Evolutionary conservation across 495 filamentous ascomycete genomes (phyloP).

Genomic region (Parmelia sp.): DNA sequence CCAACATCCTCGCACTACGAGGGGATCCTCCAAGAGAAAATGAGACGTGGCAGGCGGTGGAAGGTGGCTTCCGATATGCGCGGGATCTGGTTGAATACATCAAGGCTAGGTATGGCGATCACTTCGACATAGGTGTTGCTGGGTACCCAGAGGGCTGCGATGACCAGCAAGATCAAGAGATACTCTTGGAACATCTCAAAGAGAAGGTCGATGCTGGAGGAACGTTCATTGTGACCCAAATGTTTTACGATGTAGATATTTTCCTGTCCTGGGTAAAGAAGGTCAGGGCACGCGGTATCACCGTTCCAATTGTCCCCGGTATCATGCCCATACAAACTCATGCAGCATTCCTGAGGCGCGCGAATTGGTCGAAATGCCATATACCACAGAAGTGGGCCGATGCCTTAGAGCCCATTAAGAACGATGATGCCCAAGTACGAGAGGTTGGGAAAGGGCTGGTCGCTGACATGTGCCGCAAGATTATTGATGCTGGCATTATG

Average conservation of each 20-base stretch:
- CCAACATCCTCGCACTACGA: constrained; percentile 91
- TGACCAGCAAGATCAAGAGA: constrained; percentile 78
- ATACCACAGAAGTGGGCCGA: constrained; percentile 77
- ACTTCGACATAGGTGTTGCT: constrained; percentile 97
- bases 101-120: constrained; percentile 77
- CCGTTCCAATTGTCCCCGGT: constrained; percentile 85
- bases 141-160: constrained; percentile 97
- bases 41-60: constrained; percentile 83
- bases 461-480: constrained; percentile 83
- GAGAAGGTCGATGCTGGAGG: constrained; percentile 96
- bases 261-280: constrained; percentile 87
- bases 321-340: constrained; percentile 99
- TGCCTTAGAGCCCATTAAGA: constrained; percentile 86
- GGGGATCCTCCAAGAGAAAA: constrained; percentile 94
- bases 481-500: constrained; percentile 72
- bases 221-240: constrained; percentile 93
- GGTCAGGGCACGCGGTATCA: constrained; percentile 77
- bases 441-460: constrained; percentile 85
- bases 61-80: constrained; percentile 84
- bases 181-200: constrained; percentile 86
- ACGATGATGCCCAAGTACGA: constrained; percentile 87
- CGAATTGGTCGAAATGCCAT: constrained; percentile 77
- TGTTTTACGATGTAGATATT: constrained; percentile 97
- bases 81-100: constrained; percentile 93
- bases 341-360: constrained; percentile 80